Percentiles rank a stretch among this genome's conserved stretches.
Evolutionary conservation across 2,329 filamentous ascomycete genomes (phyloP).

Genomic region (Nectriaceae sp.): DNA sequence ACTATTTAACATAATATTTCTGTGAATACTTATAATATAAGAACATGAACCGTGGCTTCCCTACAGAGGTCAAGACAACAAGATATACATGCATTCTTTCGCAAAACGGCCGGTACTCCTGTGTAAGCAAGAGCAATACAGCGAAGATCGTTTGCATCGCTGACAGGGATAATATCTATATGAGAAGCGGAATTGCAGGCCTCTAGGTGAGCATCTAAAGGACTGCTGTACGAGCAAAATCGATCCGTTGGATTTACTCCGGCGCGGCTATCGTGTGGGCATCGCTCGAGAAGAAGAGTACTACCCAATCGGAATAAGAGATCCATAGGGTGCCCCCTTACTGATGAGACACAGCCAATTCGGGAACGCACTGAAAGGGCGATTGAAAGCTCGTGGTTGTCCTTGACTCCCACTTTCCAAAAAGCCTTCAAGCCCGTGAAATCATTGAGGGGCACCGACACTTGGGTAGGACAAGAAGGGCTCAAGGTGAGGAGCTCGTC

Average conservation of each 20-base stretch:
- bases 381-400: background rate
- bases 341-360: background rate
- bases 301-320: background rate
- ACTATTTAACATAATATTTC: too few species aligned
- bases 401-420: background rate
- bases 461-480: background rate
- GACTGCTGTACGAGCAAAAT: background rate
- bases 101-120: background rate
- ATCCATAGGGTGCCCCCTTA: background rate
- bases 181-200: background rate
- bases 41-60: background rate
- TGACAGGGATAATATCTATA: background rate
- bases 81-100: background rate
- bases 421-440: background rate
- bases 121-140: background rate
- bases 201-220: background rate
- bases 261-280: background rate
- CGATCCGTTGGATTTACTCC: background rate
- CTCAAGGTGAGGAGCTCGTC: background rate
- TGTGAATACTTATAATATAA: constrained; percentile 1
- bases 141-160: background rate
- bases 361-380: background rate
- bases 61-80: constrained; percentile 2
- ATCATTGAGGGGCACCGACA: background rate
- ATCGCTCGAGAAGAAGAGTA: background rate